A percentile compares a stretch with the other conserved stretches of the same genome.
Conservation (phyloP, 306 rosid genomes). For the Medicago lupulina region DNA sequence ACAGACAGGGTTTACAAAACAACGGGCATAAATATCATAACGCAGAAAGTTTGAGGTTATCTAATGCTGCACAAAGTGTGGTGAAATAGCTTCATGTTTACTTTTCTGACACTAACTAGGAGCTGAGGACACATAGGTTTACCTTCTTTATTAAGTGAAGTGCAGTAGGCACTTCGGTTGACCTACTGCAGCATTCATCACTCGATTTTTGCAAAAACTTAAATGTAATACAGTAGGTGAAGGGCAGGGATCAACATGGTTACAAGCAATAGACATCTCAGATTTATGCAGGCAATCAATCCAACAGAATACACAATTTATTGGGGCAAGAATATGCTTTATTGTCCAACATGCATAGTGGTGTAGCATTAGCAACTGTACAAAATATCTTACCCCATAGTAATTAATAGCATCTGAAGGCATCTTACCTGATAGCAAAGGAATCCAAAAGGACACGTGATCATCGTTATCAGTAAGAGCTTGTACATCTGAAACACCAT, state of each 20-base stretch:
- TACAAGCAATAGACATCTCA: conserved; percentile 2
- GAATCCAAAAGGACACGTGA: conserved; percentile 86
- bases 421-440: conserved; percentile 83
- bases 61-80: conserved; percentile 31
- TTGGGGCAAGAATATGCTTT: conserved; percentile 20
- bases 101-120: conserved; percentile 24
- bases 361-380: conserved; percentile 29
- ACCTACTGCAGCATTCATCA: conserved; percentile 10
- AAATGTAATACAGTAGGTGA: conserved; percentile 6
- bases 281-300: conserved; percentile 25
- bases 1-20: conserved; percentile 19
- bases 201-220: not conserved
- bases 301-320: conserved; percentile 19
- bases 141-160: conserved; percentile 12
- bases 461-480: conserved; percentile 72
- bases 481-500: conserved; percentile 52
- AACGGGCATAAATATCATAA: conserved; percentile 12
- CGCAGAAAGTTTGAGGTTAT: conserved; percentile 16
- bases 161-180: not conserved
- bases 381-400: conserved; percentile 20
- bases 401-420: conserved; percentile 35
- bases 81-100: conserved; percentile 23
- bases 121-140: conserved; percentile 28
- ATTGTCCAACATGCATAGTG: conserved; percentile 31
- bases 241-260: not conserved